Base-by-base conservation (phyloP, 192 early-diverging fungal genomes). In the Mortierella claussenii region DNA sequence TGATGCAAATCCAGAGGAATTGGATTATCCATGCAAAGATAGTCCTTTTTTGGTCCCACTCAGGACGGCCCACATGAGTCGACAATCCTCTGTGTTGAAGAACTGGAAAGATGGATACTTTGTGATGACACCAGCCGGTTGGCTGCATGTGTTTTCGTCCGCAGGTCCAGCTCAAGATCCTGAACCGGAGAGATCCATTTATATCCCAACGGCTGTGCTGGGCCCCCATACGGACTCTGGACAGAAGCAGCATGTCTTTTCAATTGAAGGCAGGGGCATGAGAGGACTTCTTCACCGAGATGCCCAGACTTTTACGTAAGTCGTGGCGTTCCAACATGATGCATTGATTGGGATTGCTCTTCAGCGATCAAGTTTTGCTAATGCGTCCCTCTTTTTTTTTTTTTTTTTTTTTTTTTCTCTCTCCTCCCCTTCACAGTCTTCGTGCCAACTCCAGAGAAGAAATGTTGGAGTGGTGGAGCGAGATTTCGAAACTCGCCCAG, bases 91-190 rank as follows among this genome's bases (percentile, higher is more conserved):
- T 8, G 78, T 86, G 2, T 58, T 81, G 26, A 82, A 80, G 53
- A 68, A 68, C 42, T 86, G 68, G 58, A 70, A 63, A 28, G 75
- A 83, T 11, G 67, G 79, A 5, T 81, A 51, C 43, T 86, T 81
- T 79, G 74, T 83, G 11, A 43, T 86, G 27, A 82, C 80, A 5
- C 69, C 49, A 43, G 76, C 66, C 17, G 81, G 80, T 1, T 85
- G 78, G 66, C 27, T 85, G 17, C 81, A 85, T 67, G 73, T 82
- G 15, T 85, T 85, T 48, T 32, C 47, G 11, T 60, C 62, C 0
- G 42, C 55, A 3, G 65, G 67, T 32, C 30, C 63, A 4, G 36
- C 53, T 6, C 49, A 70, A 12, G 78, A 70, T 7, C 26, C 70
- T 17, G 54, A 64, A 0, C 83, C 83, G 0, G 81, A 80, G 23